These are phyloP conservation scores for Croton setiger DNA, from an alignment of 441 rosid species.

Conservation along the genomic window DNA sequence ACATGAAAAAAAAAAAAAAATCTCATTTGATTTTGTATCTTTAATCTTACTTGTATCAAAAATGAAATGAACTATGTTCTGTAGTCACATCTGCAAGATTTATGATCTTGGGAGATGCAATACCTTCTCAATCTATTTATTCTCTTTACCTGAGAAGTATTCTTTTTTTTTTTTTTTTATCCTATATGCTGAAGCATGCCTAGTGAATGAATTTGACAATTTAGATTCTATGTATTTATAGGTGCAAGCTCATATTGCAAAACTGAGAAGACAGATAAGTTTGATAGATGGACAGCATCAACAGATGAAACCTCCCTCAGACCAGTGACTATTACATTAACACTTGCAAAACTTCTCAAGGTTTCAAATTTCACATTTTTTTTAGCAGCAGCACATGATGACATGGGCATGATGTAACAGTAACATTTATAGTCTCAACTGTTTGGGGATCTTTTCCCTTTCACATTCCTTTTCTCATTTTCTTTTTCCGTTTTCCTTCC, in stretches of 20 bases:
- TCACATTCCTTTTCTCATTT: not conserved
- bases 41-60: not conserved
- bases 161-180: not conserved
- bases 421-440: conserved; percentile 25
- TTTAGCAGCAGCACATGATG: conserved; percentile 23
- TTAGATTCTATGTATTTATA: conserved; percentile 31
- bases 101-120: conserved; percentile 4
- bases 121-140: not conserved
- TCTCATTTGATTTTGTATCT: not conserved
- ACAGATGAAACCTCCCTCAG: conserved; percentile 51
- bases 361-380: conserved; percentile 22
- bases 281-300: conserved; percentile 68
- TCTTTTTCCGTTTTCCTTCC: conserved; percentile 3
- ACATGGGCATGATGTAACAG: conserved; percentile 22
- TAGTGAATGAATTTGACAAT: conserved; percentile 23
- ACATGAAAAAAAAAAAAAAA: not conserved
- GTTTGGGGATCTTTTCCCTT: conserved; percentile 15
- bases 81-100: not conserved
- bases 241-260: conserved; percentile 84
- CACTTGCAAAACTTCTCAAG: conserved; percentile 18
- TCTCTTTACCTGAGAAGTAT: conserved; percentile 9
- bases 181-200: conserved; percentile 4
- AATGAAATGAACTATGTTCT: not conserved
- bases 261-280: conserved; percentile 69
- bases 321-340: conserved; percentile 35